phyloP scores from a whole-genome alignment of 1,139 yeast species.

The Debaryomycetaceae sp. region DNA sequence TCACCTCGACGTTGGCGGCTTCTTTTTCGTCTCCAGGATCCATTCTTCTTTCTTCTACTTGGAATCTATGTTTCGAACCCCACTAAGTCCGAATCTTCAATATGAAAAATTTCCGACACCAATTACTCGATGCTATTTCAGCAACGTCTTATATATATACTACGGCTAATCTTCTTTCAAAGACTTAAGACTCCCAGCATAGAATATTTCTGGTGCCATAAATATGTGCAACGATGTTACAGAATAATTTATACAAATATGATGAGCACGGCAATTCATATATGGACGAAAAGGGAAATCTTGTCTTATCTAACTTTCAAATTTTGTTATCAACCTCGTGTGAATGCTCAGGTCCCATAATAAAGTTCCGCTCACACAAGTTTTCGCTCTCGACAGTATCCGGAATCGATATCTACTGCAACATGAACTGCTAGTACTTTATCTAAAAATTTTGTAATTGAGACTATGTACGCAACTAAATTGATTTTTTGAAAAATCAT shows the following conservation, averaged over 20 bases:
- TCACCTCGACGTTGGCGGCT: constrained; percentile 11
- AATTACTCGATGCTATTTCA: neutral
- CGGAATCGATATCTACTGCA: no score
- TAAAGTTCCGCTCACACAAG: neutral
- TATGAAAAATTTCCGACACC: neutral
- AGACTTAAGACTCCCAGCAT: no score
- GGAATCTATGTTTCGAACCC: no score
- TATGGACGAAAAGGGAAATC: neutral
- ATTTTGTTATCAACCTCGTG: neutral
- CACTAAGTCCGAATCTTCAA: no score
- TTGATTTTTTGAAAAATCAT: no score
- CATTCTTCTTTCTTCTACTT: constrained; percentile 5
- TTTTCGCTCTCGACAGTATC: no score
- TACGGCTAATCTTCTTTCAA: no score
- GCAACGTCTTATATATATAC: no score
- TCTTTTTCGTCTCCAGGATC: constrained; percentile 13
- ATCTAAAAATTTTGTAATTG: no score
- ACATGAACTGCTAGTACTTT: no score
- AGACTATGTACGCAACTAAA: no score
- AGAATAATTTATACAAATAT: neutral
- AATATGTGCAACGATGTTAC: constrained; percentile 3
- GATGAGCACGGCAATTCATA: neutral
- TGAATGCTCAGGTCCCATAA: neutral
- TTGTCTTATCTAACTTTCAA: neutral
- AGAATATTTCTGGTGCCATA: neutral